phyloP scores from a whole-genome alignment of 1,284 basidiomycete genomes.

The Gastroboletus turbinatus region DNA sequence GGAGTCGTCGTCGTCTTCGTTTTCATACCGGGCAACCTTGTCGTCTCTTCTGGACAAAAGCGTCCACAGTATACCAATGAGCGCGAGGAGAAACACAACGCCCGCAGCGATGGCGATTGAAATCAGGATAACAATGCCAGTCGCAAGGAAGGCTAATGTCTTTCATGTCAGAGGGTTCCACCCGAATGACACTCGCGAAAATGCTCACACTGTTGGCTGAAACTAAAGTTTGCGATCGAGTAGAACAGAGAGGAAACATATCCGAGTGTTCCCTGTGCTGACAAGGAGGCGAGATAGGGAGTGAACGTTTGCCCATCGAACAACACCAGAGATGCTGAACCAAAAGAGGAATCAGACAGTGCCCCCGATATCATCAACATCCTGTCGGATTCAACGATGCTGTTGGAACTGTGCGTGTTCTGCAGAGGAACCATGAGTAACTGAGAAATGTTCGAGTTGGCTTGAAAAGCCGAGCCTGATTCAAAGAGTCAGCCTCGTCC shows the following conservation, averaged over 20 bases:
- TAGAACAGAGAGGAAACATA: constrained; percentile 79
- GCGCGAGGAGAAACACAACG: constrained; percentile 87
- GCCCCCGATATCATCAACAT: constrained; percentile 89
- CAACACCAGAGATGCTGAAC: constrained; percentile 81
- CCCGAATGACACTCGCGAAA: not conserved
- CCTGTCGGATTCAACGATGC: constrained; percentile 80
- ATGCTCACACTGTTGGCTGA: constrained; percentile 66
- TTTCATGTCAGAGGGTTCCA: constrained; percentile 17
- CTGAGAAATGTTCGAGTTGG: constrained; percentile 71
- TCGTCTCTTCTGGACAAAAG: constrained; percentile 80
- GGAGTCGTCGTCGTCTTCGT: constrained; percentile 72
- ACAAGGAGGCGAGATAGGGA: constrained; percentile 80
- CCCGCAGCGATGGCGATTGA: constrained; percentile 96
- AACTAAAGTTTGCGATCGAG: constrained; percentile 76
- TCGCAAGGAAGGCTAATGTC: constrained; percentile 76
- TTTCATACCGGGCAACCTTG: constrained; percentile 58
- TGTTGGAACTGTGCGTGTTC: constrained; percentile 66
- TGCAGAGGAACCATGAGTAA: constrained; percentile 89
- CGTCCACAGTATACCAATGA: constrained; percentile 88
- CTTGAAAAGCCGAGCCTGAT: constrained; percentile 54
- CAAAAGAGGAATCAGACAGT: constrained; percentile 68
- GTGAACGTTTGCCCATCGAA: constrained; percentile 85
- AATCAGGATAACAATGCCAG: constrained; percentile 93
- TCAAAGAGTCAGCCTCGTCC: not conserved
- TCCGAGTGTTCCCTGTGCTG: constrained; percentile 69